phyloP scores from a whole-genome alignment of 352 stramenopile species.

The Phytophthora fragariaefolia region DNA sequence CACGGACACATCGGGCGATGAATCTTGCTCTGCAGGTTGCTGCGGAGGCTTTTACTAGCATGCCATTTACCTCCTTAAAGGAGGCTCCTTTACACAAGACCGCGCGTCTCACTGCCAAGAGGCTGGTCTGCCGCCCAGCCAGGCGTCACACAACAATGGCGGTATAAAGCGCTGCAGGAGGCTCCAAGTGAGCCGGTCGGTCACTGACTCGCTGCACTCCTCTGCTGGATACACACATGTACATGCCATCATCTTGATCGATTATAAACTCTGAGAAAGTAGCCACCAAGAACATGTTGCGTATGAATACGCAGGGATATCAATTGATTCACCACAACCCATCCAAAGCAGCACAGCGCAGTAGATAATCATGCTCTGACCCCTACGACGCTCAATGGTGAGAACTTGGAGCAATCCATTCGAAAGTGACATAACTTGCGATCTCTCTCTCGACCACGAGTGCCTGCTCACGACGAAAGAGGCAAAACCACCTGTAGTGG shows the following conservation, averaged over 20 bases:
- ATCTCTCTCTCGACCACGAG: too few relatives aligned
- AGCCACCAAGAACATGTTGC: too few relatives aligned
- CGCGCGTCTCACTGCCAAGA: neutral
- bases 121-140: too few relatives aligned
- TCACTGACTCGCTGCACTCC: too few relatives aligned
- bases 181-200: neutral
- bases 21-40: neutral
- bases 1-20: constrained; percentile 1
- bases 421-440: neutral
- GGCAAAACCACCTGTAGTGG: neutral
- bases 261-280: too few relatives aligned
- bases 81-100: neutral
- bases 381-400: neutral
- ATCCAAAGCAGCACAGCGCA: too few relatives aligned
- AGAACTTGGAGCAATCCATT: neutral
- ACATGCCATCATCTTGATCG: too few relatives aligned
- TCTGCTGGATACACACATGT: neutral
- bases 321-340: too few relatives aligned
- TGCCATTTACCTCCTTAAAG: too few relatives aligned
- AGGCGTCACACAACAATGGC: too few relatives aligned
- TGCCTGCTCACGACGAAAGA: neutral
- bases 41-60: neutral
- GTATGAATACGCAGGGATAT: too few relatives aligned
- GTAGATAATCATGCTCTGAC: too few relatives aligned
- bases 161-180: neutral